Evolutionary conservation across 768 basidiomycete species (phyloP), one percentile per base, ranked within the genome.

Genomic region (Leucocoprinus birnbaumii): DNA sequence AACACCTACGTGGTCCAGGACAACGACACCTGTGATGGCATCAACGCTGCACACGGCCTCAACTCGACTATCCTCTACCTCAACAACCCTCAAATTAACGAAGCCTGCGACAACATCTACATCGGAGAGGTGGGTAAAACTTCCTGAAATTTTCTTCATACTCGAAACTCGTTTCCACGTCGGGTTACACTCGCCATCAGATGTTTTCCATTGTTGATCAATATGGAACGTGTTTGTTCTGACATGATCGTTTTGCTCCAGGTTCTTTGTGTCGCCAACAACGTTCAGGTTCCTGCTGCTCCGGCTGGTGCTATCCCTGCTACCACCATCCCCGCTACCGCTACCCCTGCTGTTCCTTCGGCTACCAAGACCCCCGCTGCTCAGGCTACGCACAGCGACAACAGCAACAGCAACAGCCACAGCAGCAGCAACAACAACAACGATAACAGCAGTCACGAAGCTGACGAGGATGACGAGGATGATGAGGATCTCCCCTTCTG

Each of bases 71-170:
- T 83, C 3, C 73, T 93, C 26, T 73, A 66, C 64, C 14, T 59
- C 56, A 91, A 91, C 80, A 93, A 93, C 80, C 90, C 88, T 18
- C 84, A 90, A 68, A 75, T 91, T 61, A 59, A 82, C 61, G 2
- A 44, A 0, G 71, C 65, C 0, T 87, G 83, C 68, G 69, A 61
- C 60, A 91, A 91, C 73, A 73, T 92, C 66, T 89, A 90, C 69
- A 64, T 86, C 55, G 88, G 85, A 63, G 86, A 91, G 81, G 89
- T 90, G 48, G 53, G 78, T 73, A 42, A 16, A 3, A 16, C 47
- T 8, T 31, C 11, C 43, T 7, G 4, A 11, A 11, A 18, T 45
- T 25, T 25, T 21, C 19, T 9, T 22, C 14, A 5, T 11, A 14
- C 26, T 37, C 31, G 38, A 24, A 41, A 13, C 31, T 25, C 42